Evolutionary conservation across 768 basidiomycete genomes (phyloP).

Genomic region (Leucogyrophana mollusca): DNA sequence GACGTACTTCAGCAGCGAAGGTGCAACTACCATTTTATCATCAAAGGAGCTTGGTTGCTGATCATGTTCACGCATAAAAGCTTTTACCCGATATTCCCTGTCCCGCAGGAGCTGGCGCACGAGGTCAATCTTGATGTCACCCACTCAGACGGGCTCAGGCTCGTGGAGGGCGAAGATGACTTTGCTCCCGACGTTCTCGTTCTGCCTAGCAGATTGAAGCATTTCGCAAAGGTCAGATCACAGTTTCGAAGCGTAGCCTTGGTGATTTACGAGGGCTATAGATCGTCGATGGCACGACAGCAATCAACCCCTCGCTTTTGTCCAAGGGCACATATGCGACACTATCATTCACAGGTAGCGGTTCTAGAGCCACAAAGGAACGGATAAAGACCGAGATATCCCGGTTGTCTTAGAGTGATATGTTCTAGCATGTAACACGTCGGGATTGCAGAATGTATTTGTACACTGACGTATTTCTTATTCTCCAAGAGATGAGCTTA

Average conservation of each 20-base stretch:
- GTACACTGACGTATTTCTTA: neutral
- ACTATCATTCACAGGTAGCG: constrained; percentile 33
- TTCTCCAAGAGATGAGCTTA: no score
- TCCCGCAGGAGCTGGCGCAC: constrained; percentile 65
- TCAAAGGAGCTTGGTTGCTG: neutral
- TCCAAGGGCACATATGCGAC: constrained; percentile 57
- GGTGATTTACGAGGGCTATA: constrained; percentile 26
- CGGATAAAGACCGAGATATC: constrained; percentile 27
- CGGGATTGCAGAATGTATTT: neutral
- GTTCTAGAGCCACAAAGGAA: constrained; percentile 23
- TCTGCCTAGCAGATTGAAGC: constrained; percentile 83
- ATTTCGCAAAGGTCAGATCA: constrained; percentile 77
- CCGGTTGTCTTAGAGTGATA: constrained; percentile 19
- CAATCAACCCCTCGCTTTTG: constrained; percentile 86
- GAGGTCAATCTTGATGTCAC: constrained; percentile 92
- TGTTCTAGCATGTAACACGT: neutral
- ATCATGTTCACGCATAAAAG: constrained; percentile 37
- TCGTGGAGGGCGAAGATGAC: constrained; percentile 34
- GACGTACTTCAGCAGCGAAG: constrained; percentile 86
- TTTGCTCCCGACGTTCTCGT: constrained; percentile 82
- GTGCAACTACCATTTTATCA: constrained; percentile 35
- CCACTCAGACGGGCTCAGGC: constrained; percentile 55
- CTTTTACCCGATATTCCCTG: constrained; percentile 95
- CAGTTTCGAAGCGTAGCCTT: neutral
- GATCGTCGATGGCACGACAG: constrained; percentile 73